These are phyloP conservation scores for Fusarium tuaranense DNA, from an alignment of 2,329 filamentous ascomycete genomes.

Conservation along the genomic window DNA sequence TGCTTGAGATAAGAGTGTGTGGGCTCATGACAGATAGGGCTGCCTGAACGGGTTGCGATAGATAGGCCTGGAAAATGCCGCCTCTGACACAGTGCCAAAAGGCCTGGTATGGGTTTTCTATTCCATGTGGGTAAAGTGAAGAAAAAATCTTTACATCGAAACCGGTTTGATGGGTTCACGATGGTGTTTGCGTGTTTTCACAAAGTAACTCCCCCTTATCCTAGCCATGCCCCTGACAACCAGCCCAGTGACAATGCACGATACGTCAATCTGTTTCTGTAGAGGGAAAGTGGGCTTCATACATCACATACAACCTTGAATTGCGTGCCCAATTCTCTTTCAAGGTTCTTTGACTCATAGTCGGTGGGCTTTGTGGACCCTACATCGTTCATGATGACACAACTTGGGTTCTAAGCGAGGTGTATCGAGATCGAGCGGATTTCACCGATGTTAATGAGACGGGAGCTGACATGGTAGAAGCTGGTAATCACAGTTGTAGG, in stretches of 20 bases:
- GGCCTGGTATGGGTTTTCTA: not conserved
- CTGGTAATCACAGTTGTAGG: not conserved
- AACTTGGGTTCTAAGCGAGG: not conserved
- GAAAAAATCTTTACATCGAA: conserved; percentile 14
- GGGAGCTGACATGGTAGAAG: not conserved
- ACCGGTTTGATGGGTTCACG: conserved; percentile 19
- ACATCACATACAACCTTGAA: not conserved
- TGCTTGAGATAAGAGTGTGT: conserved; percentile 31
- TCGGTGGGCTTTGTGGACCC: not conserved
- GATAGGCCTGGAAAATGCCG: not conserved
- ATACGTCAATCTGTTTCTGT: conserved; percentile 11
- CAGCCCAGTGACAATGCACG: conserved; percentile 19
- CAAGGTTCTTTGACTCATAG: conserved; percentile 1
- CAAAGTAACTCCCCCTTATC: not conserved
- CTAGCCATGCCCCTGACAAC: not conserved
- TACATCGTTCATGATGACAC: not conserved
- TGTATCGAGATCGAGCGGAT: not conserved
- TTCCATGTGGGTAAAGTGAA: conserved; percentile 4
- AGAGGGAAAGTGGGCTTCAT: conserved; percentile 27
- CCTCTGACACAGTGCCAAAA: conserved; percentile 7
- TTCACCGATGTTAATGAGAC: not conserved
- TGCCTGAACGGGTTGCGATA: conserved; percentile 5
- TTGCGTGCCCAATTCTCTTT: not conserved
- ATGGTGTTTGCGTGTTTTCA: conserved; percentile 22
- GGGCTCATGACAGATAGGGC: conserved; percentile 6